Base-by-base conservation (phyloP, 352 stramenopile genomes). In the Blastocystis sp. region DNA sequence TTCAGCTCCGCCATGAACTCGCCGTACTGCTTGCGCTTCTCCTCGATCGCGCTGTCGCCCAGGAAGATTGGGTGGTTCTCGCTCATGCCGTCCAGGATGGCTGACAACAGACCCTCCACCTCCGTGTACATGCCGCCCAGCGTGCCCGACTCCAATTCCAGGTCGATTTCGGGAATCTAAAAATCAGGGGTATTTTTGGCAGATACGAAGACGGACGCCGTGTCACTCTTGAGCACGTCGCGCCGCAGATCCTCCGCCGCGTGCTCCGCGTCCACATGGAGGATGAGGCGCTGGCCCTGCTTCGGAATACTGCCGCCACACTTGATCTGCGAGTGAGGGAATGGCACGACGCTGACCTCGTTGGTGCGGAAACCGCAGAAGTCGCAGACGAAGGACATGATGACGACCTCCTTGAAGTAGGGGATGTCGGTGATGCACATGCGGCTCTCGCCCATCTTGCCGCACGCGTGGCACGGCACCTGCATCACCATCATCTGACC, bases 371-470 rank as follows among this genome's bases (percentile, higher is more conserved):
- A 97, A n/a, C 95, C 95, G 90, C 95, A 98, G 14, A 90, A 60
- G 64, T 95, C 93, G 89, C 95, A 98, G 76, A 94, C 90, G 81
- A 96, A 94, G 62, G 91, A 92, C 94, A 97, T 97, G 87, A 98
- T 94, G 89, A 98, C 95, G 24, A 96, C 78, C 88, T 94, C 91
- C 90, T 97, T 96, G 90, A 98, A 98, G 89, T 97, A 94, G 45
- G 95, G 95, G 89, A 98, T 96, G 89, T 96, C 91, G n/a, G 93
- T 95, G 66, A 96, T 91, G 89, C 94, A 97, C 92, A 97, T 97
- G 60, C 91, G 92, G 28, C 93, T 95, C 77, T 94, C 90, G 17
- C 92, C 91, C 9, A 91, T 89, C 28, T 89, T 89, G 57, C 90
- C 89, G 89, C 95, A 98, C 48, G 92, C 89, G 43, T 94, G 93